Conservation (phyloP, 805 yeast species). For the Wickerhamiella dianesei region DNA sequence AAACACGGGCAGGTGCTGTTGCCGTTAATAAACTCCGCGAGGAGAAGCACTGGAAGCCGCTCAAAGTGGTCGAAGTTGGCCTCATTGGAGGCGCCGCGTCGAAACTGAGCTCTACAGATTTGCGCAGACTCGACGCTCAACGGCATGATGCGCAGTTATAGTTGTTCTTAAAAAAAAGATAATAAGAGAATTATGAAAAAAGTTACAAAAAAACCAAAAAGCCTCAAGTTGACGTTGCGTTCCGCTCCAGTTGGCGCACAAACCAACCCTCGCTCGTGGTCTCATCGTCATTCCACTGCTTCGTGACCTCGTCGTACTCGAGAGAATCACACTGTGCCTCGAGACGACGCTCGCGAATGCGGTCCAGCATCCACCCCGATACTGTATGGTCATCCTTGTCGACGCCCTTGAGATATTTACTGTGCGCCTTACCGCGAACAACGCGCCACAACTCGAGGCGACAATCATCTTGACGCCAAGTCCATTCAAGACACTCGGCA, state of each 20-base stretch:
- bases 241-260: slow-evolving; percentile 5
- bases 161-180: background rate
- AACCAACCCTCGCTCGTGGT: slow-evolving; percentile 17
- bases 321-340: background rate
- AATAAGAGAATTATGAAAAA: background rate
- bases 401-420: background rate
- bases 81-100: slow-evolving; percentile 40
- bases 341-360: slow-evolving; percentile 18
- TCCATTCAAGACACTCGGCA: slow-evolving; percentile 15
- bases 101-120: slow-evolving; percentile 74
- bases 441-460: slow-evolving; percentile 7
- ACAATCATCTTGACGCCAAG: slow-evolving; percentile 10
- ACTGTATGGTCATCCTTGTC: slow-evolving; percentile 9
- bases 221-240: background rate
- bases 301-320: background rate
- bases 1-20: slow-evolving; percentile 62
- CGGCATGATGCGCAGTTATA: background rate
- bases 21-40: slow-evolving; percentile 53
- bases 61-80: slow-evolving; percentile 49
- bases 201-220: background rate
- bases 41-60: slow-evolving; percentile 38
- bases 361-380: slow-evolving; percentile 23
- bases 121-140: slow-evolving; percentile 35
- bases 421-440: slow-evolving; percentile 12
- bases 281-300: slow-evolving; percentile 8